Evolutionary conservation across 768 basidiomycete genomes (phyloP).

Genomic region (Boletales sp.): DNA sequence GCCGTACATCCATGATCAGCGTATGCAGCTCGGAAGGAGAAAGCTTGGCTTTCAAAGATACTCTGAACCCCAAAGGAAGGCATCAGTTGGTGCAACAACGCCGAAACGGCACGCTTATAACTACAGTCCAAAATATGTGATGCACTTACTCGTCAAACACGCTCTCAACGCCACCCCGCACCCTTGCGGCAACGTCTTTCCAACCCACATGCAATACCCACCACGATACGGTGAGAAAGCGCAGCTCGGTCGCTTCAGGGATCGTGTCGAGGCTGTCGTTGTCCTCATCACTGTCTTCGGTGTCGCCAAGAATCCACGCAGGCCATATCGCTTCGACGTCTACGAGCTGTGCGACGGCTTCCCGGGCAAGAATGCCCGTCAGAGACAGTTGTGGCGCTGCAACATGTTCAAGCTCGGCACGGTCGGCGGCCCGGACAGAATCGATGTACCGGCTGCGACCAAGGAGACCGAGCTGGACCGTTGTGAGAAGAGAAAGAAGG

Average conservation of each 20-base stretch:
- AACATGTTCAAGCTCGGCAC: conserved; percentile 50
- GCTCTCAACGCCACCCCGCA: conserved; percentile 71
- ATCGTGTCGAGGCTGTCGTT: conserved; percentile 35
- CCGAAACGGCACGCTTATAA: background rate
- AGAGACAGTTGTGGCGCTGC: conserved; percentile 33
- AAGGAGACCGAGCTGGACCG: conserved; percentile 81
- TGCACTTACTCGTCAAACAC: conserved; percentile 76
- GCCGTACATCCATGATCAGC: conserved; percentile 68
- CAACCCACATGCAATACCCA: conserved; percentile 92
- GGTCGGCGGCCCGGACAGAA: conserved; percentile 58
- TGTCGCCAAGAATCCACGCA: conserved; percentile 19
- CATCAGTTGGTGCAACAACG: conserved; percentile 7
- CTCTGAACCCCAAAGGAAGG: conserved; percentile 40
- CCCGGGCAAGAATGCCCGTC: conserved; percentile 22
- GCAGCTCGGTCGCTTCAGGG: conserved; percentile 63
- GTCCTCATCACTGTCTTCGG: conserved; percentile 26
- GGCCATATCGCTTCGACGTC: conserved; percentile 26
- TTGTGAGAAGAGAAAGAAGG: conserved; percentile 81
- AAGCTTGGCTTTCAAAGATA: conserved; percentile 81
- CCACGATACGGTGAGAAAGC: conserved; percentile 86
- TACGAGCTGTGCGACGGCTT: conserved; percentile 22
- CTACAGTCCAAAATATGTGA: background rate
- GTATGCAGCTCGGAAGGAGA: conserved; percentile 63
- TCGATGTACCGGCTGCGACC: conserved; percentile 78
- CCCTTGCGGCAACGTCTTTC: conserved; percentile 76